Evolutionary conservation across 495 filamentous ascomycete genomes (phyloP).

Genomic region (Podospora pseudocomata): DNA sequence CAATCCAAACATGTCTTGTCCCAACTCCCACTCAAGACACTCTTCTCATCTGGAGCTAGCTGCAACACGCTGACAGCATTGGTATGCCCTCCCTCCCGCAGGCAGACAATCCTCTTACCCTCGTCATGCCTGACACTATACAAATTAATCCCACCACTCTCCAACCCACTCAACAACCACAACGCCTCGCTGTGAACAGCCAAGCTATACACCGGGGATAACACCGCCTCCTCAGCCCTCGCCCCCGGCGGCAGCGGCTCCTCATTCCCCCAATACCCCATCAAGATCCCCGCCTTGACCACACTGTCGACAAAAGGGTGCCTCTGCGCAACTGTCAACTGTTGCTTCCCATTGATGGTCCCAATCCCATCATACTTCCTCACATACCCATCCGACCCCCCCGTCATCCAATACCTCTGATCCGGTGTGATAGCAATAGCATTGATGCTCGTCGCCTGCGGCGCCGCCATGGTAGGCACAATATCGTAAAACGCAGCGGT

Average conservation of each 20-base stretch:
- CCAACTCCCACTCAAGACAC: slow-evolving; percentile 91
- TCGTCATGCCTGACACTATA: slow-evolving; percentile 95
- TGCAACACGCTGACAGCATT: slow-evolving; percentile 88
- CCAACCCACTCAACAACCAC: slow-evolving; percentile 86
- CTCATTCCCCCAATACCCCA: slow-evolving; percentile 96
- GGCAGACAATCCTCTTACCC: slow-evolving; percentile 75
- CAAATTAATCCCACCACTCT: slow-evolving; percentile 88
- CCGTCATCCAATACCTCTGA: slow-evolving; percentile 92
- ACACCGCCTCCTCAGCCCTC: slow-evolving; percentile 49
- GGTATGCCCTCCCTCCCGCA: slow-evolving; percentile 67
- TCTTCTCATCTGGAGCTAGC: slow-evolving; percentile 79
- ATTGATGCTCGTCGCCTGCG: slow-evolving; percentile 94
- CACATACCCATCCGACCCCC: slow-evolving; percentile 90
- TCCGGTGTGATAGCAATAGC: slow-evolving; percentile 87
- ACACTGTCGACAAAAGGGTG: slow-evolving; percentile 98
- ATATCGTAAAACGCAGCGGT: slow-evolving; percentile 91
- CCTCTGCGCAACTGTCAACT: slow-evolving; percentile 90
- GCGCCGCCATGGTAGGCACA: slow-evolving; percentile 91
- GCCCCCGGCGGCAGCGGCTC: slow-evolving; percentile 45
- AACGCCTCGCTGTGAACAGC: slow-evolving; percentile 85
- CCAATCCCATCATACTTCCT: slow-evolving; percentile 94
- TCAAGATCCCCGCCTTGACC: slow-evolving; percentile 83
- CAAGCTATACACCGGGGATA: slow-evolving; percentile 90
- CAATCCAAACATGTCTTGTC: slow-evolving; percentile 91
- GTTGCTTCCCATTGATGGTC: slow-evolving; percentile 89